Percentiles rank a stretch among this genome's conserved stretches.
These are phyloP conservation scores for Chalciporus sp. DNA, from an alignment of 1,284 basidiomycete genomes.

Conservation along the genomic window DNA sequence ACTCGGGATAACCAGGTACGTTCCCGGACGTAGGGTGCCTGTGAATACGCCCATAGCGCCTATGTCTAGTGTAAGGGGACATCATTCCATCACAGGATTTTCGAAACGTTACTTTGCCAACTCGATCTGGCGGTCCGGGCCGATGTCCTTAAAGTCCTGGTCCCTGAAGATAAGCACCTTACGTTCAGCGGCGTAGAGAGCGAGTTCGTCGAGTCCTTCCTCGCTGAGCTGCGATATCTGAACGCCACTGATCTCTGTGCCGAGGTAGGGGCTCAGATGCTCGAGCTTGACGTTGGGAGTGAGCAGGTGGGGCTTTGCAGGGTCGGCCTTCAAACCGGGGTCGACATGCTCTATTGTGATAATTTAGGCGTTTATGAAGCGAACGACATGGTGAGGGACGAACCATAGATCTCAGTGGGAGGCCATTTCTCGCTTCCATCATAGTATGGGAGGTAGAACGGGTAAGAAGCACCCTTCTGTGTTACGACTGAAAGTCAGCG, in stretches of 20 bases:
- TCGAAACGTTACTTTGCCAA: constrained; percentile 42
- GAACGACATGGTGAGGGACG: too few relatives aligned
- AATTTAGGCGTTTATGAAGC: too few relatives aligned
- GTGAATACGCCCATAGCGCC: constrained; percentile 62
- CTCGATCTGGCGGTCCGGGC: constrained; percentile 51
- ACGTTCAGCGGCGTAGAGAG: too few relatives aligned
- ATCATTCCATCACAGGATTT: neutral
- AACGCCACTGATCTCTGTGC: constrained; percentile 60
- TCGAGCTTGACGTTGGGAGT: constrained; percentile 39
- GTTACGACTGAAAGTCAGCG: too few relatives aligned
- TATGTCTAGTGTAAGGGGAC: constrained; percentile 8
- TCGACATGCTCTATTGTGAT: too few relatives aligned
- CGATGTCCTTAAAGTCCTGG: constrained; percentile 63
- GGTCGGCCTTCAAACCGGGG: too few relatives aligned
- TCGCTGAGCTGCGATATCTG: constrained; percentile 61
- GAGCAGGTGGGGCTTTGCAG: constrained; percentile 53
- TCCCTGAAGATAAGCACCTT: too few relatives aligned
- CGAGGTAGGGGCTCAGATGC: constrained; percentile 57
- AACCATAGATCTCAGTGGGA: too few relatives aligned
- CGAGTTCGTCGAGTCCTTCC: too few relatives aligned
- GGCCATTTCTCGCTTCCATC: too few relatives aligned
- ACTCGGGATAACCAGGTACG: constrained; percentile 51
- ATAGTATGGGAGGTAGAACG: too few relatives aligned
- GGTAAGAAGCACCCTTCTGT: too few relatives aligned
- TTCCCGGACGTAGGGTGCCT: constrained; percentile 57